These are phyloP conservation scores for Alternaria metachromatica DNA, from an alignment of 2,329 filamentous ascomycete species.

Conservation along the genomic window DNA sequence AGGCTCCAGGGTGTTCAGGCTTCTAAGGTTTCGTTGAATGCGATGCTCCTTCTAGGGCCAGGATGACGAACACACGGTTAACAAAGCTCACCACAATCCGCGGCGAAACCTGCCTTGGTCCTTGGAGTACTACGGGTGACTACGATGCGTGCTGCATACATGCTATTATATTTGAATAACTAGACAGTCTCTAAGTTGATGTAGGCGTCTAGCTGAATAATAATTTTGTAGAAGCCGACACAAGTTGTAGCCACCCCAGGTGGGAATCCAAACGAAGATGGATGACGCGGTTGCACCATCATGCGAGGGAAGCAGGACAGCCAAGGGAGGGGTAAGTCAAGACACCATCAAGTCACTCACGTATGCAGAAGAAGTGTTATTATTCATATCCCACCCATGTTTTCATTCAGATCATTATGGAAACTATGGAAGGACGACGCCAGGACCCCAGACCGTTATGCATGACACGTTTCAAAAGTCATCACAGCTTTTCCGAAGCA, in stretches of 20 bases:
- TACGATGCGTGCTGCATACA: neutral
- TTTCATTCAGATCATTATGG: conserved; percentile 50
- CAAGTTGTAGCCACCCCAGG: neutral
- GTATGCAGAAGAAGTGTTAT: neutral
- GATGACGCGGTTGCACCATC: neutral
- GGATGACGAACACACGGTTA: neutral
- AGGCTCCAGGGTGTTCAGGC: neutral
- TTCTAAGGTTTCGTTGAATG: too few species aligned
- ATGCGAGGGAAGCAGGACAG: too few species aligned
- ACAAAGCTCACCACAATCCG: neutral
- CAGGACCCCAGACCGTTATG: conserved; percentile 46
- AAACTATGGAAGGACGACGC: conserved; percentile 50
- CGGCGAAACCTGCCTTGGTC: neutral
- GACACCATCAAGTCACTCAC: neutral
- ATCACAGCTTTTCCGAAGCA: conserved; percentile 48
- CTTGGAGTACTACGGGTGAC: neutral
- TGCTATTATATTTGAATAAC: neutral
- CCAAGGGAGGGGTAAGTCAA: neutral
- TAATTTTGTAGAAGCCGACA: neutral
- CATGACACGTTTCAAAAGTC: conserved; percentile 45
- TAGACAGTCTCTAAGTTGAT: neutral
- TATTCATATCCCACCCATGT: conserved; percentile 40
- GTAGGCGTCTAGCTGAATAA: neutral
- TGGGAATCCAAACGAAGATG: neutral
- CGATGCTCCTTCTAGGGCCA: too few species aligned